Conservation (phyloP, 2,329 filamentous ascomycete genomes). For the Arachnomyces sp. region DNA sequence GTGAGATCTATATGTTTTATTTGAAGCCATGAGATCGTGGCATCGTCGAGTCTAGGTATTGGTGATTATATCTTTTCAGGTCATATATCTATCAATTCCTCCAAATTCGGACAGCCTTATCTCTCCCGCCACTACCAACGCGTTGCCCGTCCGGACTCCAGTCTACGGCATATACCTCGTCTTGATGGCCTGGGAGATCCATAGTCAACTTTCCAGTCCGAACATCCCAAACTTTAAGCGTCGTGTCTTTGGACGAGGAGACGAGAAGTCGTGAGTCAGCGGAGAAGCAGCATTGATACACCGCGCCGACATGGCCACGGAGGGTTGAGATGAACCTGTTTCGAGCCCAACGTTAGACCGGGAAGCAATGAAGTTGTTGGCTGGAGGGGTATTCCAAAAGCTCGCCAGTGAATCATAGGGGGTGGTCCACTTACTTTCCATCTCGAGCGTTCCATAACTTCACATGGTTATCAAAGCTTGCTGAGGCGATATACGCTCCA, state of each 20-base stretch:
- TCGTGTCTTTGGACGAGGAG: conserved; percentile 83
- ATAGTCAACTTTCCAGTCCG: conserved; percentile 69
- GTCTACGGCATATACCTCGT: conserved; percentile 89
- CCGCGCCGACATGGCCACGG: conserved; percentile 79
- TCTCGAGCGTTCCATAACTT: conserved; percentile 81
- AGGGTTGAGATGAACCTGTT: conserved; percentile 74
- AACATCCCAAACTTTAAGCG: conserved; percentile 91
- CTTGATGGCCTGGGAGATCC: conserved; percentile 82
- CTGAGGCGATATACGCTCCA: conserved; percentile 75
- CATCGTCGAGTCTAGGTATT: background rate
- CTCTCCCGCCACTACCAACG: conserved; percentile 86
- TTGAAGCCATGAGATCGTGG: background rate
- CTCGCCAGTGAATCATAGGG: background rate
- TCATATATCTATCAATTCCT: conserved; percentile 40
- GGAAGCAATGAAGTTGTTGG: conserved; percentile 9
- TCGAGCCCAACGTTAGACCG: conserved; percentile 3
- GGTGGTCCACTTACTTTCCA: conserved; percentile 46
- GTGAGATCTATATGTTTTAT: background rate
- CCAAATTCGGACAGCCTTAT: conserved; percentile 66
- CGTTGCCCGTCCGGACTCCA: conserved; percentile 87
- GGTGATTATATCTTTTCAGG: background rate
- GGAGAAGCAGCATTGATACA: conserved; percentile 88
- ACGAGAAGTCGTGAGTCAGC: conserved; percentile 85
- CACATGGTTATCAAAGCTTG: conserved; percentile 88
- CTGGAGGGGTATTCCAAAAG: conserved; percentile 10